Percentiles rank a stretch among this genome's conserved stretches.
phyloP scores from a whole-genome alignment of 352 stramenopile species.

The Globisporangium canariense region DNA sequence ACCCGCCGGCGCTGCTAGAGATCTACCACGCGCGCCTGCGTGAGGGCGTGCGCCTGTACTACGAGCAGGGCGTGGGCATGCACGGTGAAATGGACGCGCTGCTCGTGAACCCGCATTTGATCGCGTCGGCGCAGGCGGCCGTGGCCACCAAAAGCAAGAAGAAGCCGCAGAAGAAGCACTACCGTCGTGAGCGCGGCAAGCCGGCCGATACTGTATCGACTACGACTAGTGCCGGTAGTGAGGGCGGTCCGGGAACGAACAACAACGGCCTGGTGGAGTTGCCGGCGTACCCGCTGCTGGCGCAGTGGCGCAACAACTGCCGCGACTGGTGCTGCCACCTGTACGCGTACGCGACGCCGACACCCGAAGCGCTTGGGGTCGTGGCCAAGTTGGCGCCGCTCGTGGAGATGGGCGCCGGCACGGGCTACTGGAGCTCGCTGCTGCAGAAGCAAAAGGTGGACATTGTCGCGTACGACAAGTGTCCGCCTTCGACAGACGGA shows the following conservation, averaged over 20 bases:
- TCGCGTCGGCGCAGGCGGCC: constrained; percentile 13
- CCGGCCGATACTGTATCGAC: constrained; percentile 13
- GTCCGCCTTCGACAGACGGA: constrained; percentile 30
- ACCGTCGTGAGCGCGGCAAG: constrained; percentile 38
- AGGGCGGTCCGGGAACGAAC: constrained; percentile 2
- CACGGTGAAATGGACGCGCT: constrained; percentile 76
- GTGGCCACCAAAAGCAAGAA: constrained; percentile 47
- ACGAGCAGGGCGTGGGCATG: constrained; percentile 75
- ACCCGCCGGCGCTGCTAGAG: constrained; percentile 34
- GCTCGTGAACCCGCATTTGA: constrained; percentile 35
- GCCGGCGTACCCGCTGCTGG: constrained; percentile 60
- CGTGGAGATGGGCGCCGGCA: constrained; percentile 88
- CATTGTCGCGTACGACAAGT: constrained; percentile 68
- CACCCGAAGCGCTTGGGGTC: constrained; percentile 40
- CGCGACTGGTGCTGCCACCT: constrained; percentile 75
- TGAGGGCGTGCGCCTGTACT: constrained; percentile 74
- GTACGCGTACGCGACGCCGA: constrained; percentile 72
- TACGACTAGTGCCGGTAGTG: neutral
- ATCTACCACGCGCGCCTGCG: constrained; percentile 60
- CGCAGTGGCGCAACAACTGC: constrained; percentile 76
- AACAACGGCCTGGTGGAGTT: constrained; percentile 36
- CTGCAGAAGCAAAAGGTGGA: constrained; percentile 67
- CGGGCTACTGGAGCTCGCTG: constrained; percentile 85
- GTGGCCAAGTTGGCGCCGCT: constrained; percentile 59
- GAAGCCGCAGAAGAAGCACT: constrained; percentile 63